Evolutionary conservation across 2,329 filamentous ascomycete species (phyloP).

Genomic region (Intubia oerlemansii): DNA sequence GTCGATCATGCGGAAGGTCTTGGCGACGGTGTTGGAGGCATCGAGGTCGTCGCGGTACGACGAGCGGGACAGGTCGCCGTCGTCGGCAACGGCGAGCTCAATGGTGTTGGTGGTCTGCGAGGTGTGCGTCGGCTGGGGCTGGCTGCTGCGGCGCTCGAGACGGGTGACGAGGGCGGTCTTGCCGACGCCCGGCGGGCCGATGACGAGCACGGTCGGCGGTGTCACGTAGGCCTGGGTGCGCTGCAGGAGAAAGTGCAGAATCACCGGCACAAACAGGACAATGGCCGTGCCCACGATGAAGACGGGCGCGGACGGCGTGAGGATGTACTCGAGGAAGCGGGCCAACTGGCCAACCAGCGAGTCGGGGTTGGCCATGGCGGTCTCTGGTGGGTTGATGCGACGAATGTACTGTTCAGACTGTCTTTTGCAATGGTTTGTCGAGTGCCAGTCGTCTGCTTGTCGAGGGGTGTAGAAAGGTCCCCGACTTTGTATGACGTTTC

Average conservation of each 20-base stretch:
- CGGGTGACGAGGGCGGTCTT: conserved; percentile 80
- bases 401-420: too few species aligned
- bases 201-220: conserved; percentile 56
- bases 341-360: too few species aligned
- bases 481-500: too few species aligned
- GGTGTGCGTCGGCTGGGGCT: conserved; percentile 28
- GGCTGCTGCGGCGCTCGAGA: conserved; percentile 30
- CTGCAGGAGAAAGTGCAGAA: conserved; percentile 60
- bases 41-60: conserved; percentile 31
- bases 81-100: conserved; percentile 32
- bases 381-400: not conserved
- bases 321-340: conserved; percentile 25
- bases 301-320: conserved; percentile 37
- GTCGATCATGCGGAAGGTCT: conserved; percentile 59
- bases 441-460: conserved; percentile 1
- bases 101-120: conserved; percentile 27
- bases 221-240: conserved; percentile 41
- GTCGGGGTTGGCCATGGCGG: conserved; percentile 10
- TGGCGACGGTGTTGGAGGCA: conserved; percentile 31
- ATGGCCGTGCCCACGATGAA: conserved; percentile 50
- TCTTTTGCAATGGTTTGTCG: conserved; percentile 1
- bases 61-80: conserved; percentile 17
- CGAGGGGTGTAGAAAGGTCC: too few species aligned
- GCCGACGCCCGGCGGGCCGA: conserved; percentile 63
- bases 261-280: conserved; percentile 49